Evolutionary conservation across 352 stramenopile species (phyloP).

Genomic region (Globisporangium spinosum): DNA sequence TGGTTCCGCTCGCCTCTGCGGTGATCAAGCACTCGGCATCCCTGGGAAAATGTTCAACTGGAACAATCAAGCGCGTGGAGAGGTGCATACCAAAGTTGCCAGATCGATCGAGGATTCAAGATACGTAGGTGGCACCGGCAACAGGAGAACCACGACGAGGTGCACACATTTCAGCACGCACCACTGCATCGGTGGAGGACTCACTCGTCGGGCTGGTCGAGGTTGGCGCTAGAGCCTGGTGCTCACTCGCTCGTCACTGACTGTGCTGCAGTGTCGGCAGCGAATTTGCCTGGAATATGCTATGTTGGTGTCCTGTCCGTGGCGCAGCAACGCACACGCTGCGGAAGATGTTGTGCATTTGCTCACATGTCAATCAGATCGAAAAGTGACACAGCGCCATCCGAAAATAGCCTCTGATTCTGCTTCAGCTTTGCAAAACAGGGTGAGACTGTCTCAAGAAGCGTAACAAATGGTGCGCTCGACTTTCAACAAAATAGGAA

Average conservation of each 20-base stretch:
- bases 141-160: neutral
- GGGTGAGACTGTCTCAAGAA: neutral
- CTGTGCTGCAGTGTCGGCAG: neutral
- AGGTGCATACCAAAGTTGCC: neutral
- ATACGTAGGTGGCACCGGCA: neutral
- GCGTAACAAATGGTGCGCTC: neutral
- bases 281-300: neutral
- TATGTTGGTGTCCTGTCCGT: neutral
- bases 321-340: neutral
- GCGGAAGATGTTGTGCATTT: neutral
- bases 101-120: neutral
- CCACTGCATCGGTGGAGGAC: neutral
- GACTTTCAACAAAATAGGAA: neutral
- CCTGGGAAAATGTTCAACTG: neutral
- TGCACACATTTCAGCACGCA: neutral
- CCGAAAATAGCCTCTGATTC: neutral
- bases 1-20: neutral
- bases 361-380: neutral
- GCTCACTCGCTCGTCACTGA: neutral
- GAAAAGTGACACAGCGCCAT: neutral
- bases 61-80: neutral
- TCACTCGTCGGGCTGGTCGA: neutral
- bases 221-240: neutral
- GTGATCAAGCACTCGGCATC: neutral
- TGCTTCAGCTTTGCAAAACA: slow-evolving; percentile 3